Base-by-base conservation (phyloP, 73 alveolate species). In the Loxodes magnus region DNA sequence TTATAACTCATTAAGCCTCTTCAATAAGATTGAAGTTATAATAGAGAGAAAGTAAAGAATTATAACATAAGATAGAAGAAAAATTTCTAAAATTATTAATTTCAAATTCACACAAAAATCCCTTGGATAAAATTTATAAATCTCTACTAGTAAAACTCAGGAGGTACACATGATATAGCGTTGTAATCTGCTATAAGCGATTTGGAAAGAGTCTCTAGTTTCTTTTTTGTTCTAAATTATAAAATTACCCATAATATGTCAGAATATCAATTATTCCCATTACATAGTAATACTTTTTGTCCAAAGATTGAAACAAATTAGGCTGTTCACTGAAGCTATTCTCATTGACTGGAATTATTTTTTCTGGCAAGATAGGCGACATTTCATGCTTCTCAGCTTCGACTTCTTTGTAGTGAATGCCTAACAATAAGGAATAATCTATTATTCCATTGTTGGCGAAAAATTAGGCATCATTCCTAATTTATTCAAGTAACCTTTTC, bases 371-470 rank as follows among this genome's bases (percentile, higher is more conserved):
- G 27, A 2, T 4, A 43, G 9, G n/a, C 27, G 23, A 15, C 27
- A 34, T 43, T 43, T 25, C 14, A 23, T 22, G n/a, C 30, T 43
- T 0, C 9, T 1, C 15, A 43, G 4, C 30, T 49, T 69, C 48
- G 17, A 31, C 37, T 7, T 63, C 39, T 37, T 51, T 23, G 26
- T 23, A 29, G 50, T 87, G 96, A 20, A 92, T 60, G 15, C 98
- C 98, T 23, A 92, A 67, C 21, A 92, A 73, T 21, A 92, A 55
- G 43, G 93, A 69, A 61, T 92, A 90, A 65, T 90, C 96, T 25
- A 81, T 81, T 2, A 92, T 82, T 24, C 77, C 64, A 49, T 74
- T 84, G 6, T 69, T 36, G 44, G 74, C 81, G 50, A 92, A 81
- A 68, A 88, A 92, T 38, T 77, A 51, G 31, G 84, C 82, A 61